These are phyloP conservation scores for Nyssa sinensis DNA, from an alignment of 148 eudicot species.

Conservation along the genomic window DNA sequence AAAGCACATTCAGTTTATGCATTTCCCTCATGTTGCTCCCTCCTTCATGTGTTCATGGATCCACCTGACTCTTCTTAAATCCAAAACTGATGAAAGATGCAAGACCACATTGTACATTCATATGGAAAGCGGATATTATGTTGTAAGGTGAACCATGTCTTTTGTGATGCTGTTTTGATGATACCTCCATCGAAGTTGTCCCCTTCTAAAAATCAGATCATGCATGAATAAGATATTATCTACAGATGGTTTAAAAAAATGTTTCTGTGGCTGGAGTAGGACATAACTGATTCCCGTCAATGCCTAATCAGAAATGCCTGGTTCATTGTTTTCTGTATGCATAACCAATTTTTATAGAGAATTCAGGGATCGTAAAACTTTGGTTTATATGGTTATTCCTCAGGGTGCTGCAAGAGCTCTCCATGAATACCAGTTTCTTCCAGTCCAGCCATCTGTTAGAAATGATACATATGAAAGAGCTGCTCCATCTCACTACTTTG, in stretches of 20 bases:
- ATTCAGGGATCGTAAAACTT: constrained; percentile 1
- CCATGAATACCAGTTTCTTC: constrained; percentile 89
- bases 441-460: constrained; percentile 79
- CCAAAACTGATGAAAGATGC: not conserved
- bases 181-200: not conserved
- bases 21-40: no score
- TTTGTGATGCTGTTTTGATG: not conserved
- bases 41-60: no score
- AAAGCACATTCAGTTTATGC: no score
- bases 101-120: not conserved
- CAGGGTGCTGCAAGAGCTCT: constrained; percentile 70
- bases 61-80: no score
- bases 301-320: not conserved
- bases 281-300: not conserved
- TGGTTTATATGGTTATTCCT: constrained; percentile 3
- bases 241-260: not conserved
- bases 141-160: not conserved
- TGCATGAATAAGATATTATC: no score
- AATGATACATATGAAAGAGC: constrained; percentile 68
- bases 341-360: not conserved
- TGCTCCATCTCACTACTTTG: constrained; percentile 57
- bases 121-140: not conserved
- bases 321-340: not conserved
- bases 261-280: not conserved
- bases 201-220: not conserved